Percentiles rank a stretch among this genome's conserved stretches.
Evolutionary conservation across 108 stramenopile species (phyloP).

Genomic region (Cyclotella atomus): DNA sequence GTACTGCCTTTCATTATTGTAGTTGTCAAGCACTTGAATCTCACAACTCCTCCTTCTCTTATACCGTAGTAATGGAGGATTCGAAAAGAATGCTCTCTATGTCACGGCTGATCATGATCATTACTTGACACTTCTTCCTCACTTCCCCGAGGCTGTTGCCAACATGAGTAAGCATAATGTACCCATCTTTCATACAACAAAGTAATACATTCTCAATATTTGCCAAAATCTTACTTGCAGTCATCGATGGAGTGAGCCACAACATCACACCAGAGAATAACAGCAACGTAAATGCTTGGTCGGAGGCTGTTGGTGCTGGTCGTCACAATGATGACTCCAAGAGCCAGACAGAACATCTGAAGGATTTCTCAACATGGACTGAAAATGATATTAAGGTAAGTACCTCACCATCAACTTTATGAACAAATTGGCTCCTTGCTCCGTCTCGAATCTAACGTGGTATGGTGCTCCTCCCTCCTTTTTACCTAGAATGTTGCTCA

Average conservation of each 20-base stretch:
- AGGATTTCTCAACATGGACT: constrained; percentile 61
- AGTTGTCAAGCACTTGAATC: not conserved
- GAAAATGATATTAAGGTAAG: constrained; percentile 47
- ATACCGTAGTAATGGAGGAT: constrained; percentile 51
- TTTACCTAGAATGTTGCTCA: constrained; percentile 34
- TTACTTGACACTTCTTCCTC: constrained; percentile 52
- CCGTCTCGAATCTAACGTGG: no score
- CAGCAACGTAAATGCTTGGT: constrained; percentile 55
- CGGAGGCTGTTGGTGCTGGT: constrained; percentile 38
- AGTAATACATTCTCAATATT: no score
- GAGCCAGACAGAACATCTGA: constrained; percentile 48
- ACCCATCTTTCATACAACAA: no score
- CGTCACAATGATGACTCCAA: constrained; percentile 51
- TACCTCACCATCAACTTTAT: not conserved
- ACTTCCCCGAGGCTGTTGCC: constrained; percentile 64
- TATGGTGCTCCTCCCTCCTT: not conserved
- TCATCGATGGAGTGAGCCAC: constrained; percentile 55
- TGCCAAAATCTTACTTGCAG: no score
- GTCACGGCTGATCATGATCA: constrained; percentile 73
- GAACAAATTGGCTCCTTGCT: no score
- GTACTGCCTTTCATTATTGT: not conserved
- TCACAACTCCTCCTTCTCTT: not conserved
- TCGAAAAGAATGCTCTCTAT: constrained; percentile 67
- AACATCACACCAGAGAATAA: constrained; percentile 62
- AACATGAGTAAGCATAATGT: no score